phyloP scores from a whole-genome alignment of 2,329 filamentous ascomycete species.

The Clarireedia sp. region DNA sequence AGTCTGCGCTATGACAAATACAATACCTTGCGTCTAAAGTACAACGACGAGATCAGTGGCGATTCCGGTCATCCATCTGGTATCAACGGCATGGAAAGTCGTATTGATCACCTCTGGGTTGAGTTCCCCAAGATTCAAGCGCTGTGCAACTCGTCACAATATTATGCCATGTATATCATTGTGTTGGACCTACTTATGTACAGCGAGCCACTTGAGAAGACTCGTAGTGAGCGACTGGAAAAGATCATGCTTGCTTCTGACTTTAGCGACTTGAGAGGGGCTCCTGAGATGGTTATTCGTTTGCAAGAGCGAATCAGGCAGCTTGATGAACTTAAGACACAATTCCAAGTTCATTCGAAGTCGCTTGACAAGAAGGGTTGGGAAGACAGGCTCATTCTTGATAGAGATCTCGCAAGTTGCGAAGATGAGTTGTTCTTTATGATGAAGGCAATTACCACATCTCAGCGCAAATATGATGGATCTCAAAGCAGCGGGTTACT shows the following conservation, averaged over 20 bases:
- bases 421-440: conserved; percentile 99
- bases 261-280: conserved; percentile 91
- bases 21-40: conserved; percentile 93
- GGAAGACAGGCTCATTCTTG: conserved; percentile 82
- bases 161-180: conserved; percentile 97
- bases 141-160: conserved; percentile 95
- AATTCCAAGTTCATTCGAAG: conserved; percentile 89
- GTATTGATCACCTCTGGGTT: conserved; percentile 95
- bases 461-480: conserved; percentile 76
- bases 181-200: conserved; percentile 93
- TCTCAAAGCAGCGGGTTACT: conserved; percentile 71
- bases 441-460: conserved; percentile 98
- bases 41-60: conserved; percentile 77
- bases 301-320: conserved; percentile 89
- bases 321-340: conserved; percentile 89
- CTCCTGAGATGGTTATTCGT: conserved; percentile 84
- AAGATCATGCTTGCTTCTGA: conserved; percentile 99
- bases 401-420: conserved; percentile 78
- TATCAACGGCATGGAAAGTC: conserved; percentile 55
- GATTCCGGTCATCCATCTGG: conserved; percentile 46
- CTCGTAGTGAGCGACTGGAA: conserved; percentile 86
- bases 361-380: conserved; percentile 83
- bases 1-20: conserved; percentile 95
- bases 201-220: conserved; percentile 93
- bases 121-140: conserved; percentile 91